Evolutionary conservation across 805 yeast genomes (phyloP), one percentile per base, ranked within the genome.

Genomic region (Teunomyces kruisii): DNA sequence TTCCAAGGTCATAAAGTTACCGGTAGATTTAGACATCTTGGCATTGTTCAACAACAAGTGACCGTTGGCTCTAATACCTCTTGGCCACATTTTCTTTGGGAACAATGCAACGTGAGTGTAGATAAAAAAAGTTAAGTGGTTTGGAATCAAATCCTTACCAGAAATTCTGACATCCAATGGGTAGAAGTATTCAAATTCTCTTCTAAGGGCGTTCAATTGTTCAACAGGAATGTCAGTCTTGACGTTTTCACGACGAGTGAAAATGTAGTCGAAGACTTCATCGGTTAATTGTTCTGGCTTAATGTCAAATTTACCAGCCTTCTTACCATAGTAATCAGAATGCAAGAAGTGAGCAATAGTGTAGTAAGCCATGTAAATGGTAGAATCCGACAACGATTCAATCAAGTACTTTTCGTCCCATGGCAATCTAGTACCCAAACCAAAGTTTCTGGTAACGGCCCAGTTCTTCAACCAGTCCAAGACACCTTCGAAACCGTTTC

Each of bases 21-120:
- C 99, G 27, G 98, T 92, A 27, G 96, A 86, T 69, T 94, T 94
- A 45, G 97, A 84, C 99, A 94, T 94, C 79, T 94, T 94, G 58
- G 92, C 94, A 65, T 94, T 92, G 75, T 94, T 94, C 67, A 94
- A 80, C 77, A 94, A 69, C 72, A 94, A 80, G 65, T 94, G 99
- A 55, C 99, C 99, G 60, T 94, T 94, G 52, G 88, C 87, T 71
- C 99, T 85, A 52, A 94, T 79, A 66, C 97, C 97, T 56, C 69
- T 78, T 51, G 98, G 99, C 98, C 98, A 94, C 76, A 79, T 81
- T 57, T 78, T 75, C 75, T 83, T 85, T 44, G 94, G 94, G 86
- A 94, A 94, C 45, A 94, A 67, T 12, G 98, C 97, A 56, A 88
- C 90, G 64, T 92, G 96, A 43, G 87, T 77, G 72, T 94, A 94